Evolutionary conservation across 106 monocot genomes (phyloP), one percentile per base, ranked within the genome.

Genomic region (Vanilla planifolia): DNA sequence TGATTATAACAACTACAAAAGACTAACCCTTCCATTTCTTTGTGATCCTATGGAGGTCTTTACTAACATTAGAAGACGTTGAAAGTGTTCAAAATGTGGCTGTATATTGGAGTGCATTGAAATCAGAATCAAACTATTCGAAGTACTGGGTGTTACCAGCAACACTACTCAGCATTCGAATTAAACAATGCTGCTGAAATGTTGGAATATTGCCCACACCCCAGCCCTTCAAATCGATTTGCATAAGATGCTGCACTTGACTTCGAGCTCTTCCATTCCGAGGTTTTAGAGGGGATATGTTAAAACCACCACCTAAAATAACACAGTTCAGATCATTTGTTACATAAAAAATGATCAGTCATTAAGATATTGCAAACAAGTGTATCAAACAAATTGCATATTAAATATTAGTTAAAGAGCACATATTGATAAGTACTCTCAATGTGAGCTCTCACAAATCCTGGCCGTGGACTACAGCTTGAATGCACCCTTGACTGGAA

Each of bases 201-300:
- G 86, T 72, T 39, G 78, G 65, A 14, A 75, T 44, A 74, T 69
- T 69, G 16, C 75, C 61, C 6, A 81, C 60, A 36, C 63, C 56
- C 81, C 86, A 86, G 30, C 86, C 86, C 62, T 78, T 86, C 29
- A 86, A 45, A 61, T 86, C 86, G 66, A 86, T 71, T 63, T 86
- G 86, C 86, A 86, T 86, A 47, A 81, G 78, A 68, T 86, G 71
- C 26, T 86, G 77, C 15, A 86, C 78, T 78, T 74, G 78, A 29
- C 81, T 73, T 37, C 78, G 66, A 56, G 77, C 48, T 70, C 45
- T 86, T 33, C 78, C 81, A 68, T 71, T 65, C 46, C 71, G 71
- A 64, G 77, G 65, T 72, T 69, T 80, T 43, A 86, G 60, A 36
- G 85, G 85, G 34, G 85, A 77, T 57, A 86, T 78, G 28, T 71